Conservation (phyloP, 345 rosid species). For the Aurinia saxatilis region DNA sequence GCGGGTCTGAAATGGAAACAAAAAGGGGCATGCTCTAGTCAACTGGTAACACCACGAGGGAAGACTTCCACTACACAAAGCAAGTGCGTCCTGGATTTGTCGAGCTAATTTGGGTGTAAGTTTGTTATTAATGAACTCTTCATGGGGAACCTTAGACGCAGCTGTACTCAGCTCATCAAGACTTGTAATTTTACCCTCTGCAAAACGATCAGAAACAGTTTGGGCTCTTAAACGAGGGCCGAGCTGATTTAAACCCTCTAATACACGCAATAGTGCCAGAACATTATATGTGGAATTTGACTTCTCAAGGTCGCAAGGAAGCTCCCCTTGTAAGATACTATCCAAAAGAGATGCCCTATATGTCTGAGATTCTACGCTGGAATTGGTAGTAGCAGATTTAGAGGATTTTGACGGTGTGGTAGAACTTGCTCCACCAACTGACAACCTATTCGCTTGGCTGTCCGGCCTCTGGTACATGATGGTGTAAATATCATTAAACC, state of each 20-base stretch:
- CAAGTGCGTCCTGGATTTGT: constrained; percentile 98
- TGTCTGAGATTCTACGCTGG: constrained; percentile 44
- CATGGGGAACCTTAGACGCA: constrained; percentile 57
- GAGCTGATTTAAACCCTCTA: constrained; percentile 93
- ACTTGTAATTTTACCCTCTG: constrained; percentile 56
- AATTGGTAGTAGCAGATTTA: constrained; percentile 39
- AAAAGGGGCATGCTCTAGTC: constrained; percentile 92
- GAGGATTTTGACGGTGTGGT: constrained; percentile 42
- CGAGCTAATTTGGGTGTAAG: constrained; percentile 97
- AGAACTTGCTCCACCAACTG: constrained; percentile 60
- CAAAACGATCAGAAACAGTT: constrained; percentile 47
- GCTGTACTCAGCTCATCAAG: constrained; percentile 46
- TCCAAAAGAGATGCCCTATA: constrained; percentile 68
- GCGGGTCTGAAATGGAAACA: constrained; percentile 97
- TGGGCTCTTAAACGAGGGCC: constrained; percentile 79
- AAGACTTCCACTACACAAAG: constrained; percentile 96
- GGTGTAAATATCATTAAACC: constrained; percentile 81
- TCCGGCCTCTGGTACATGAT: constrained; percentile 87
- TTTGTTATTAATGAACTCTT: constrained; percentile 80
- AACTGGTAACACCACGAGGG: constrained; percentile 98
- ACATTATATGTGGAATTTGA: constrained; percentile 86
- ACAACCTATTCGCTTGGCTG: constrained; percentile 58
- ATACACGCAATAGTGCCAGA: constrained; percentile 72
- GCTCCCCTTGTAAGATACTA: constrained; percentile 86
- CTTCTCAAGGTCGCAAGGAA: constrained; percentile 90